Evolutionary conservation across 371 early-diverging fungal genomes (phyloP).

Genomic region (Lichtheimia corymbifera): DNA sequence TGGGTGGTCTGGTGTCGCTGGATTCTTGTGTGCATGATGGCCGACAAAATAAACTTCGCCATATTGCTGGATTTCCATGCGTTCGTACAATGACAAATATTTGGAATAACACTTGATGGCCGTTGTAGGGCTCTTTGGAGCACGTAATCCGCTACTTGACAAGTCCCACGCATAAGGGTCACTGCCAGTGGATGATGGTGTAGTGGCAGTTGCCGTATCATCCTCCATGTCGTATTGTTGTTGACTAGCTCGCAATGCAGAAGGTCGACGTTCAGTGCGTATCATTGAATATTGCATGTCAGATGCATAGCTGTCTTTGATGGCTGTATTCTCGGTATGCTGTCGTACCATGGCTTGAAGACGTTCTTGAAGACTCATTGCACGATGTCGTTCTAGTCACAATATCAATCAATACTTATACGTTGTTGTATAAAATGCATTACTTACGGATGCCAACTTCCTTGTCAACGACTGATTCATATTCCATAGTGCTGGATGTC

Average conservation of each 20-base stretch:
- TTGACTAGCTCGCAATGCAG: background rate
- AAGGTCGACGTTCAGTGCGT: constrained; percentile 17
- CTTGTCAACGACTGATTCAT: constrained; percentile 15
- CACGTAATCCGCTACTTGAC: constrained; percentile 18
- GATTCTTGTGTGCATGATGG: constrained; percentile 50
- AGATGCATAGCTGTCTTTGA: constrained; percentile 18
- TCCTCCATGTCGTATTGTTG: constrained; percentile 12
- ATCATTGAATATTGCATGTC: constrained; percentile 13
- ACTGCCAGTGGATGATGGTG: constrained; percentile 11
- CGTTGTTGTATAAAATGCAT: background rate
- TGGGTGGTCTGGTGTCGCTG: constrained; percentile 45
- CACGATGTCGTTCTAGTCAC: constrained; percentile 17
- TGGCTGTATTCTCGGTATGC: constrained; percentile 15
- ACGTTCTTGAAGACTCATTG: constrained; percentile 32
- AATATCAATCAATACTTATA: background rate
- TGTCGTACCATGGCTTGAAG: constrained; percentile 38
- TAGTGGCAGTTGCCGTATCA: background rate
- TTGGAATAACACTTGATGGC: constrained; percentile 50
- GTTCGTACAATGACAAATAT: constrained; percentile 72
- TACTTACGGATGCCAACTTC: constrained; percentile 13
- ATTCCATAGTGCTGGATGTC: constrained; percentile 10
- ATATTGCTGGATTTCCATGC: constrained; percentile 73
- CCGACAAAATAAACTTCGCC: constrained; percentile 81
- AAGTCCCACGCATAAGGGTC: constrained; percentile 31
- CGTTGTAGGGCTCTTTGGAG: constrained; percentile 36